Conservation (phyloP, 2,329 filamentous ascomycete species). For the Raffaelea ambrosiae region DNA sequence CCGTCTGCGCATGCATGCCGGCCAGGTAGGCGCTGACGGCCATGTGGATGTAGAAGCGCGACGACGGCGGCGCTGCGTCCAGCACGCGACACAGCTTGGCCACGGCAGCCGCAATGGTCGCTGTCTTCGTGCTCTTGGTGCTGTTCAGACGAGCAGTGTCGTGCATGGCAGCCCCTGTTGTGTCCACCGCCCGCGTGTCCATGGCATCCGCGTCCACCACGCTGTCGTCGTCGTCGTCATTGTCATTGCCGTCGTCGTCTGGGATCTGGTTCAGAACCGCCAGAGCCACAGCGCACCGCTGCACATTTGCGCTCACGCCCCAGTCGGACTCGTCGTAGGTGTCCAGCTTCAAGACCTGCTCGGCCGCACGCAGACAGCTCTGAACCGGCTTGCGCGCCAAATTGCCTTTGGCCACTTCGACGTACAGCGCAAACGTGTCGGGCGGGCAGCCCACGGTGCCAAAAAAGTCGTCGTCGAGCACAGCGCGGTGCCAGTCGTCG, state of each 20-base stretch:
- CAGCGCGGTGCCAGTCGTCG: constrained; percentile 30
- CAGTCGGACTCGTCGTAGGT: constrained; percentile 8
- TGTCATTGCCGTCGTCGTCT: neutral
- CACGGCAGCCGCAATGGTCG: constrained; percentile 21
- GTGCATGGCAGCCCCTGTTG: too few species aligned
- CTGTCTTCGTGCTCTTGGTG: too few species aligned
- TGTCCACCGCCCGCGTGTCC: neutral
- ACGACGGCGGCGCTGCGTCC: constrained; percentile 20
- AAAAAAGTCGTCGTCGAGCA: constrained; percentile 24
- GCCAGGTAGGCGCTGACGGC: constrained; percentile 27
- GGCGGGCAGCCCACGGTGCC: constrained; percentile 26
- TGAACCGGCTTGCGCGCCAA: constrained; percentile 7
- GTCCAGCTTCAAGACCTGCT: constrained; percentile 16
- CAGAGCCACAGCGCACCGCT: constrained; percentile 26
- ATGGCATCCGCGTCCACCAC: constrained; percentile 12
- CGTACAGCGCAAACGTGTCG: constrained; percentile 28
- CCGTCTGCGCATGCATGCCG: constrained; percentile 24
- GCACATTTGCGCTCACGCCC: constrained; percentile 19
- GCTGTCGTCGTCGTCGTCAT: neutral
- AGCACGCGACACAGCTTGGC: constrained; percentile 26
- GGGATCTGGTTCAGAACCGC: constrained; percentile 14
- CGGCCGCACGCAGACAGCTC: constrained; percentile 17
- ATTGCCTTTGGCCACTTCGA: constrained; percentile 20
- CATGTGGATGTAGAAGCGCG: constrained; percentile 29
- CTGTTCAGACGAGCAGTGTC: too few species aligned